These are phyloP conservation scores for Colletotrichum zoysiae DNA, from an alignment of 2,329 filamentous ascomycete species.

Conservation along the genomic window DNA sequence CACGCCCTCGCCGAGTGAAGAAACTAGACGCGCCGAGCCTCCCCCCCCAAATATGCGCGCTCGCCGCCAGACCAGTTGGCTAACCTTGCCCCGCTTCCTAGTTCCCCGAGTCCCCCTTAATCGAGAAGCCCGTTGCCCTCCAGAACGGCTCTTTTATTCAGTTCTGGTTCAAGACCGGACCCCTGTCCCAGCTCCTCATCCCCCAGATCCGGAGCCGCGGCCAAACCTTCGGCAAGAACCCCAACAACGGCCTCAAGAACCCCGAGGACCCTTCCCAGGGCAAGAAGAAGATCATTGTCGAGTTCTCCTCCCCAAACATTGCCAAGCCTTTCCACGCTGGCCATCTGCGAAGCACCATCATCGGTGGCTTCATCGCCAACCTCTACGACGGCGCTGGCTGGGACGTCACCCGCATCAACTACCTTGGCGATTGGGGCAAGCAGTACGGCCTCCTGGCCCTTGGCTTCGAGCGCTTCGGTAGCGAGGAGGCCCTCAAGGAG, in stretches of 20 bases:
- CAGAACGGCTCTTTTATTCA: constrained; percentile 74
- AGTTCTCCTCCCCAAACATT: constrained; percentile 89
- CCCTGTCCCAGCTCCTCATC: constrained; percentile 75
- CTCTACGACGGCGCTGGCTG: constrained; percentile 78
- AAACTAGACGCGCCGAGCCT: background rate
- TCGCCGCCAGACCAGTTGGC: background rate
- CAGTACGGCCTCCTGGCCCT: constrained; percentile 80
- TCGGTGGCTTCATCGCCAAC: constrained; percentile 81
- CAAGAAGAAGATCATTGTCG: constrained; percentile 78
- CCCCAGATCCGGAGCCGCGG: constrained; percentile 76
- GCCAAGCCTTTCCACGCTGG: constrained; percentile 87
- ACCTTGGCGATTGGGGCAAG: constrained; percentile 86
- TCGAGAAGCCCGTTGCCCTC: constrained; percentile 75
- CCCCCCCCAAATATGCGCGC: too few relatives aligned
- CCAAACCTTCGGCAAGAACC: constrained; percentile 73
- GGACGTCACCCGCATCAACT: constrained; percentile 82
- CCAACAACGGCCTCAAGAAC: constrained; percentile 70
- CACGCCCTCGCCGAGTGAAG: constrained; percentile 5
- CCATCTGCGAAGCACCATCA: constrained; percentile 83
- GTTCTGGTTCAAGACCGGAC: constrained; percentile 83
- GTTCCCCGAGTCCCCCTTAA: constrained; percentile 81
- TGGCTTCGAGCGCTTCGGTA: constrained; percentile 81
- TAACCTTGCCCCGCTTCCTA: constrained; percentile 48
- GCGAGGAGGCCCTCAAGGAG: constrained; percentile 75
- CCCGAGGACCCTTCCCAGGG: constrained; percentile 70